Conservation (phyloP, 2,329 filamentous ascomycete species). For the Thyridium curvatum region DNA sequence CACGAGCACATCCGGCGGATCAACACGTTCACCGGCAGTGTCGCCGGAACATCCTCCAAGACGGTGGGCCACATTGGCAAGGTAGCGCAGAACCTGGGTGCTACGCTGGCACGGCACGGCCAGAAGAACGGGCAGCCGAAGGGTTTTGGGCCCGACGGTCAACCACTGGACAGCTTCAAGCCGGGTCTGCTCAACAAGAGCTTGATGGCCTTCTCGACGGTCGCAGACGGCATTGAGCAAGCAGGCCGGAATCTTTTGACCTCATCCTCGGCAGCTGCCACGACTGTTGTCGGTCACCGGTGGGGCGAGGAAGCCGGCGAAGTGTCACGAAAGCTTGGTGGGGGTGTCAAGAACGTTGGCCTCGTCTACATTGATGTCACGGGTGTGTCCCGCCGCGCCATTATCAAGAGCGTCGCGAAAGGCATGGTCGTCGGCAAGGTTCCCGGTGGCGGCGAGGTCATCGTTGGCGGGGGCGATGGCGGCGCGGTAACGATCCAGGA, state of each 20-base stretch:
- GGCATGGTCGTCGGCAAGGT: constrained; percentile 89
- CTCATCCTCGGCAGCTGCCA: constrained; percentile 71
- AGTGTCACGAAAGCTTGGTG: constrained; percentile 68
- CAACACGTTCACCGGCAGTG: constrained; percentile 75
- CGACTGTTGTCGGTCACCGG: constrained; percentile 78
- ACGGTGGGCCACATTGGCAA: constrained; percentile 80
- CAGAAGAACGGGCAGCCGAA: constrained; percentile 45
- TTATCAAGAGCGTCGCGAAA: constrained; percentile 93
- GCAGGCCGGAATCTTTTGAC: constrained; percentile 73
- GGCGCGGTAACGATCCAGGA: constrained; percentile 16
- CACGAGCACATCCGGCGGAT: constrained; percentile 83
- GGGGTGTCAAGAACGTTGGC: constrained; percentile 91
- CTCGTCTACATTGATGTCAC: constrained; percentile 96
- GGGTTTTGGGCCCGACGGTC: constrained; percentile 65
- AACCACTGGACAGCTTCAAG: constrained; percentile 62
- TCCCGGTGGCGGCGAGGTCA: constrained; percentile 64
- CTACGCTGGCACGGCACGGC: constrained; percentile 61
- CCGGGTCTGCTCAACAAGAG: constrained; percentile 92
- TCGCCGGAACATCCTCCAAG: constrained; percentile 74
- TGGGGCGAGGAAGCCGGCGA: constrained; percentile 83
- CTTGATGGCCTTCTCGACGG: constrained; percentile 91
- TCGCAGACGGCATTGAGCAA: constrained; percentile 89
- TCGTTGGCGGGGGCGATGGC: constrained; percentile 58
- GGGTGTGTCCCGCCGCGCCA: constrained; percentile 80
- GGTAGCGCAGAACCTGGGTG: constrained; percentile 86